Conservation (phyloP, 2,329 filamentous ascomycete genomes). For the Diaporthe vexans region DNA sequence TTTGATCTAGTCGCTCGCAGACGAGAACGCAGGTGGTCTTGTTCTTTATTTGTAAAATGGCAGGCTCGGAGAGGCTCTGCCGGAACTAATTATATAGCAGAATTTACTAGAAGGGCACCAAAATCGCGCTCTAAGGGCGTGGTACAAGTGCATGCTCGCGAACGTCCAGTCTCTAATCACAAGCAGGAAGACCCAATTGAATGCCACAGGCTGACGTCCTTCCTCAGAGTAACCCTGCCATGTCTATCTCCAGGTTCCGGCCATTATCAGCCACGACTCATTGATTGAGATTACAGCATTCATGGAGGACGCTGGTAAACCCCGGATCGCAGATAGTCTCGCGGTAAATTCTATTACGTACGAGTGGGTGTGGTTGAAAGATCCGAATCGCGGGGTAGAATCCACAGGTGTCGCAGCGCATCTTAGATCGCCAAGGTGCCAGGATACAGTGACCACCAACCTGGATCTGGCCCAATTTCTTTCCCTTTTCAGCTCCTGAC, state of each 20-base stretch:
- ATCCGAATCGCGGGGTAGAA: conserved; percentile 11
- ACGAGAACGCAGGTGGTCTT: not conserved
- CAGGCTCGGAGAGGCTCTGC: not conserved
- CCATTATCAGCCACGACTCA: not conserved
- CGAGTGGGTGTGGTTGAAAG: not conserved
- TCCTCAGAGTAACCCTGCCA: not conserved
- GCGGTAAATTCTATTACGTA: conserved; percentile 7
- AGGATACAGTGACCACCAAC: not conserved
- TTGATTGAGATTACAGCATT: not conserved
- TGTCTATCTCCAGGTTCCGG: not conserved
- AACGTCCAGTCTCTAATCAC: not conserved
- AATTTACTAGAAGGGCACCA: not conserved
- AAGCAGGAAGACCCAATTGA: not conserved
- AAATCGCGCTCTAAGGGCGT: not conserved
- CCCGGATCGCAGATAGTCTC: not conserved
- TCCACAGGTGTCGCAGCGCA: too few relatives aligned
- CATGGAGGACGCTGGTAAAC: not conserved
- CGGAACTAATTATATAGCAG: not conserved
- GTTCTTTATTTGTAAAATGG: not conserved
- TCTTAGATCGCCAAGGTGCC: not conserved
- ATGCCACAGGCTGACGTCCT: not conserved
- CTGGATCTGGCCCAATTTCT: conserved; percentile 16
- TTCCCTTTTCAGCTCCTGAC: conserved; percentile 9
- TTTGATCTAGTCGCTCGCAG: not conserved
- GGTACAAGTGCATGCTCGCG: not conserved